Conservation (phyloP, 2,329 filamentous ascomycete genomes). For the Trichoderma breve region DNA sequence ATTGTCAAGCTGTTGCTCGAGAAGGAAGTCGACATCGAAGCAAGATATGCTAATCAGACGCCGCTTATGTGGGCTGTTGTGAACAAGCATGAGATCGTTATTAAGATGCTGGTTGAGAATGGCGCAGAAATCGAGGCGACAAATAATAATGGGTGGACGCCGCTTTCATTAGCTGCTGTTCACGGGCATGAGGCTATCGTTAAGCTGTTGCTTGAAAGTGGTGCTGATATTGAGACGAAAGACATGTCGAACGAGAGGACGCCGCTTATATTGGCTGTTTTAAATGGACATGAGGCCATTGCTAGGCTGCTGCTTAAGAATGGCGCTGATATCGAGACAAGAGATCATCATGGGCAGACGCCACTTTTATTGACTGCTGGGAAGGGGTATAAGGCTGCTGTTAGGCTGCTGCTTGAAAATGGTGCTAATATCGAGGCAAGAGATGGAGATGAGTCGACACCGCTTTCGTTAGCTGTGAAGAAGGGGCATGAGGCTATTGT, state of each 20-base stretch:
- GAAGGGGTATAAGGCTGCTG: background rate
- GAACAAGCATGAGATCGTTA: background rate
- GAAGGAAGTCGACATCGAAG: background rate
- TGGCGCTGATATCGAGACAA: background rate
- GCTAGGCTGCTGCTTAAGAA: too few relatives aligned
- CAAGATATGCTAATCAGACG: accelerated
- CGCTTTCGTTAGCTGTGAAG: background rate
- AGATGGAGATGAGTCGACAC: background rate
- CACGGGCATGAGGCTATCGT: background rate
- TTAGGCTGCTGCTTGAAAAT: background rate
- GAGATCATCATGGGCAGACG: background rate
- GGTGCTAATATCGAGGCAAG: background rate
- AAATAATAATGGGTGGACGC: background rate
- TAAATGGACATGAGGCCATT: accelerated
- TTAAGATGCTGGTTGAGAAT: background rate
- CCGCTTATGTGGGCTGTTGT: background rate
- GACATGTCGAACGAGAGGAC: background rate
- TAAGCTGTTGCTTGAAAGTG: background rate
- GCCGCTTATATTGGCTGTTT: background rate
- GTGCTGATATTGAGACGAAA: background rate
- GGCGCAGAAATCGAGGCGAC: background rate
- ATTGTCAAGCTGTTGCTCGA: background rate
- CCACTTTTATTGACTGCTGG: background rate
- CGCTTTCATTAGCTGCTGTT: background rate
- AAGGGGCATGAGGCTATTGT: background rate